Conservation (phyloP, 805 yeast species). For the Wickerhamiella allomyrinae region DNA sequence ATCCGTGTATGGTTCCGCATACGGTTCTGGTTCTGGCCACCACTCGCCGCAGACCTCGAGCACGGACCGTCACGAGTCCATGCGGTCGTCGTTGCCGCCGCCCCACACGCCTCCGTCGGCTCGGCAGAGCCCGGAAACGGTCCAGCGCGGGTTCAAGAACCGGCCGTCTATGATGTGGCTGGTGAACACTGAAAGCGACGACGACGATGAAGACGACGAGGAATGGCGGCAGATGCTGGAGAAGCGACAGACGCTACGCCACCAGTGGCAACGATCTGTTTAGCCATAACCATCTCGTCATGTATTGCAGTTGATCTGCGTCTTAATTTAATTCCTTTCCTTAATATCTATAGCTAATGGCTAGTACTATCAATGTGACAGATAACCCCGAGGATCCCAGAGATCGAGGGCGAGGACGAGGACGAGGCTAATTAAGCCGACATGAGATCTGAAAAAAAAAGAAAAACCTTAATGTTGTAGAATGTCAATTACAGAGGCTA, state of each 20-base stretch:
- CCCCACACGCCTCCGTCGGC: conserved; percentile 1
- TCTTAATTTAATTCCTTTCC: too few species aligned
- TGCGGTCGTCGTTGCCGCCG: background rate
- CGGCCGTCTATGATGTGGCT: conserved; percentile 17
- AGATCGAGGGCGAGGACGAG: too few species aligned
- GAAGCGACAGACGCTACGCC: conserved; percentile 13
- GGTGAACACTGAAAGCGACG: conserved; percentile 10
- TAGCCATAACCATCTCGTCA: too few species aligned
- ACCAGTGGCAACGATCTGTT: conserved; percentile 11
- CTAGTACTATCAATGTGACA: too few species aligned
- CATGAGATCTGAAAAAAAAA: too few species aligned
- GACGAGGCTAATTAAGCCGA: too few species aligned
- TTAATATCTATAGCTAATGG: too few species aligned
- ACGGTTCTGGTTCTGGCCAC: background rate
- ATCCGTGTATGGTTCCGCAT: background rate
- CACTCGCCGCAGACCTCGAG: conserved; percentile 1
- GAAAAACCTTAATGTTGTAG: too few species aligned
- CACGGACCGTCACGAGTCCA: conserved; percentile 3
- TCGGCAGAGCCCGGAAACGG: background rate
- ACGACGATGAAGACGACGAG: conserved; percentile 14
- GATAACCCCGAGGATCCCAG: too few species aligned
- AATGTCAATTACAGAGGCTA: too few species aligned
- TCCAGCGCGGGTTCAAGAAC: background rate
- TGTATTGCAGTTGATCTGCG: too few species aligned
- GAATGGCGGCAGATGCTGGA: conserved; percentile 14